Percentiles rank a stretch among this genome's conserved stretches.
phyloP scores from a whole-genome alignment of 164 flowering plant species.

The Warburgia ugandensis region DNA sequence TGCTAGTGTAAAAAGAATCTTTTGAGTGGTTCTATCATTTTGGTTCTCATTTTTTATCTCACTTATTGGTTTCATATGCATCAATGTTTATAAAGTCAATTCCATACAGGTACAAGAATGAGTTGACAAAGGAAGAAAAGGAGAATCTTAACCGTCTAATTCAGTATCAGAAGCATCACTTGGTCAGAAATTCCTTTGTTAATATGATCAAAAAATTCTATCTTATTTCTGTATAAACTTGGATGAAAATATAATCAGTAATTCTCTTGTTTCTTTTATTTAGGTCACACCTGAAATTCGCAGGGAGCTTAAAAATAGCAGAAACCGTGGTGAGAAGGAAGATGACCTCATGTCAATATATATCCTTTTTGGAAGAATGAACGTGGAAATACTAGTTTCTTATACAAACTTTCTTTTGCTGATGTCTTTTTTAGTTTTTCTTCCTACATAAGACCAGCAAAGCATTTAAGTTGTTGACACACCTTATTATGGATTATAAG shows the following conservation, averaged over 20 bases:
- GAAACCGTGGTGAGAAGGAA: constrained; percentile 78
- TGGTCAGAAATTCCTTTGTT: constrained; percentile 32
- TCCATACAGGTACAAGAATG: constrained; percentile 70
- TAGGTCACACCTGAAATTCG: constrained; percentile 88
- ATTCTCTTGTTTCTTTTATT: constrained; percentile 7
- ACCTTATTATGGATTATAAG: too few relatives aligned
- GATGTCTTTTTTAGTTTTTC: too few relatives aligned
- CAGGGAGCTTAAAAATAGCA: constrained; percentile 72
- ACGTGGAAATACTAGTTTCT: too few relatives aligned
- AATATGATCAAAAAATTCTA: background rate
- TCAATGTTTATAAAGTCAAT: background rate
- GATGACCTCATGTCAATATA: constrained; percentile 53
- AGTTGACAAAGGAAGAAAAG: constrained; percentile 66
- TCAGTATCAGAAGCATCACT: constrained; percentile 56
- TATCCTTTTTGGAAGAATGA: constrained; percentile 65
- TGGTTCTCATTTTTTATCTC: too few relatives aligned
- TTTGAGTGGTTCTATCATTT: background rate
- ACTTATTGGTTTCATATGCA: background rate
- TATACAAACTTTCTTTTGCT: too few relatives aligned
- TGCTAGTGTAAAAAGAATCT: too few relatives aligned
- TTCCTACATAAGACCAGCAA: too few relatives aligned
- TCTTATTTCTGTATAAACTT: too few relatives aligned
- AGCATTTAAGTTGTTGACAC: too few relatives aligned
- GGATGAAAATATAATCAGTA: background rate
- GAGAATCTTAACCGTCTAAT: constrained; percentile 47